A percentile compares a stretch with the other conserved stretches of the same genome.
Evolutionary conservation across 306 rosid species (phyloP).

Genomic region (Crataegus laevigata): DNA sequence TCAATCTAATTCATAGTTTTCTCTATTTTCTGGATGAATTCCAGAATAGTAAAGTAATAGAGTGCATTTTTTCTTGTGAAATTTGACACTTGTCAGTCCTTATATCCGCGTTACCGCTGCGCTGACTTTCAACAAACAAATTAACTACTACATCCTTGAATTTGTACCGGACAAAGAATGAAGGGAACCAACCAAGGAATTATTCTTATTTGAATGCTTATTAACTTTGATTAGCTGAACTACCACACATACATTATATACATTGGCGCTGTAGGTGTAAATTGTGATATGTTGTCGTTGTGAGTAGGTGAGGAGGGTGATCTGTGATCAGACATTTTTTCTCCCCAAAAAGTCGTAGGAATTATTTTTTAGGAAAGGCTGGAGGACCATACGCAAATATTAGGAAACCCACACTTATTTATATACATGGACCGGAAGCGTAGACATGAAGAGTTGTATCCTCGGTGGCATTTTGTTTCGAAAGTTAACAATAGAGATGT

Average conservation of each 20-base stretch:
- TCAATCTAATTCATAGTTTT: background rate
- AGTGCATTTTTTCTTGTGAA: background rate
- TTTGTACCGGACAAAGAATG: background rate
- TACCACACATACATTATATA: background rate
- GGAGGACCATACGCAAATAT: background rate
- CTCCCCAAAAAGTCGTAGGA: background rate
- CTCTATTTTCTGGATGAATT: background rate
- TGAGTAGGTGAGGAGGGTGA: background rate
- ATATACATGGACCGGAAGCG: no score
- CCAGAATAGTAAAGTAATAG: no score
- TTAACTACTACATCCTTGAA: background rate
- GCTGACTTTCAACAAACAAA: background rate
- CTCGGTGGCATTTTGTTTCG: no score
- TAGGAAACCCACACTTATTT: background rate
- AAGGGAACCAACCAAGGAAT: background rate
- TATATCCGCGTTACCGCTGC: no score
- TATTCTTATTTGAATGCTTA: background rate
- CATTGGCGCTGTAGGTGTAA: background rate
- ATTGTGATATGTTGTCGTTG: background rate
- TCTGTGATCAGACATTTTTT: background rate
- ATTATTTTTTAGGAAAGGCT: background rate
- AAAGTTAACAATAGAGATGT: conserved; percentile 24
- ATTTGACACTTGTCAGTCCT: background rate
- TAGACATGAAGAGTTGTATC: no score
- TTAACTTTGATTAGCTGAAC: background rate